A percentile compares a stretch with the other conserved stretches of the same genome.
Conservation (phyloP, 2,329 filamentous ascomycete species). For the Metarhizium brunneum region DNA sequence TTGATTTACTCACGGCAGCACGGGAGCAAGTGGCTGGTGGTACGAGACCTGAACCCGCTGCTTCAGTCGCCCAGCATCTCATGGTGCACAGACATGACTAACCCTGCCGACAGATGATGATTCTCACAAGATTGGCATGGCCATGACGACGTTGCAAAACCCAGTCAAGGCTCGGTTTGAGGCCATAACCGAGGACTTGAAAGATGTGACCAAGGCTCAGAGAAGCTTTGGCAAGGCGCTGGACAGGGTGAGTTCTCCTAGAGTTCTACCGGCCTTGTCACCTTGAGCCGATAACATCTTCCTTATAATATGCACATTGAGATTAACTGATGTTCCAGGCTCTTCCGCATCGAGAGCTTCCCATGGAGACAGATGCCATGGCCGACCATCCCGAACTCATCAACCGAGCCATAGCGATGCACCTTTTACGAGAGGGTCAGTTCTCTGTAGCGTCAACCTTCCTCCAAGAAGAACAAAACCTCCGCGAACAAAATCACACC, state of each 20-base stretch:
- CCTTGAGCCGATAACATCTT: background rate
- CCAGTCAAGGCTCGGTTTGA: slow-evolving; percentile 77
- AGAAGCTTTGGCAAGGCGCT: slow-evolving; percentile 78
- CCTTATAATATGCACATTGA: slow-evolving; percentile 7
- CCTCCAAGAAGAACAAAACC: slow-evolving; percentile 55
- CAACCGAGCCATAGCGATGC: slow-evolving; percentile 93
- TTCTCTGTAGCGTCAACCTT: slow-evolving; percentile 85
- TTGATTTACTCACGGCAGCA: slow-evolving; percentile 65
- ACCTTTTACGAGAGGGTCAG: slow-evolving; percentile 87
- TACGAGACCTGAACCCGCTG: slow-evolving; percentile 24
- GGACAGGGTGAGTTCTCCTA: slow-evolving; percentile 54
- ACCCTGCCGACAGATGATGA: slow-evolving; percentile 19
- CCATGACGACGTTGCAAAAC: slow-evolving; percentile 76
- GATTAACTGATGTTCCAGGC: slow-evolving; percentile 16
- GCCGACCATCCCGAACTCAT: slow-evolving; percentile 67
- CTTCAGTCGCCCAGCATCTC: background rate
- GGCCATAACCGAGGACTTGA: slow-evolving; percentile 68
- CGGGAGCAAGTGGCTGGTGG: slow-evolving; percentile 64
- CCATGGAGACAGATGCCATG: slow-evolving; percentile 73
- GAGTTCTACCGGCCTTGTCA: background rate
- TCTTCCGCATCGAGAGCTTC: slow-evolving; percentile 49
- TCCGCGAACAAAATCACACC: slow-evolving; percentile 14
- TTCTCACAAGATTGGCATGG: slow-evolving; percentile 55
- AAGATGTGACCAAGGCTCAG: slow-evolving; percentile 72
- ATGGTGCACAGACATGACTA: slow-evolving; percentile 9